Evolutionary conservation across 176 grass and related monocot species (phyloP).

Genomic region (Oropetium thomaeum): DNA sequence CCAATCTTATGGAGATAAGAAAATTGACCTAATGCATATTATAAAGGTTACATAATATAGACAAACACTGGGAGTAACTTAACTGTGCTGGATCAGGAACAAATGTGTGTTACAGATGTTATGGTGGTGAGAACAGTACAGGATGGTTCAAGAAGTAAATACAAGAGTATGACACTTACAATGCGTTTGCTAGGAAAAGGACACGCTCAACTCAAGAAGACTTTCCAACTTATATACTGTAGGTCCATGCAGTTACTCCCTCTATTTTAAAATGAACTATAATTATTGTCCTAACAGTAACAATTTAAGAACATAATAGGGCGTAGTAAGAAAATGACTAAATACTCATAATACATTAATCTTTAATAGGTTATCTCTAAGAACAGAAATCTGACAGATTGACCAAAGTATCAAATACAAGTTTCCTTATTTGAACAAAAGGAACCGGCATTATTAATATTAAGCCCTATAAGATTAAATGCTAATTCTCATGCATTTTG

Average conservation of each 20-base stretch:
- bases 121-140: not conserved
- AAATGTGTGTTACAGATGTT: not conserved
- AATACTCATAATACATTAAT: not conserved
- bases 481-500: not conserved
- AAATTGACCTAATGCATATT: not conserved
- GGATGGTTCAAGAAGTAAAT: too few species aligned
- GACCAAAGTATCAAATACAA: conserved; percentile 5
- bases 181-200: not conserved
- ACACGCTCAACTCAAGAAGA: not conserved
- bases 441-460: not conserved
- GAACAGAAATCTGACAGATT: not conserved
- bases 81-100: not conserved
- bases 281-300: too few species aligned
- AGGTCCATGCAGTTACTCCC: not conserved
- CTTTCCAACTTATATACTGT: not conserved
- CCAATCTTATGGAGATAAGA: not conserved
- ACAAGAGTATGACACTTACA: too few species aligned
- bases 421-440: not conserved
- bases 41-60: not conserved
- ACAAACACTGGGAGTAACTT: not conserved
- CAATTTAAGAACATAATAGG: too few species aligned
- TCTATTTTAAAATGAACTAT: too few species aligned
- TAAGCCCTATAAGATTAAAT: not conserved
- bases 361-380: not conserved
- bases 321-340: not conserved